Evolutionary conservation across 148 eudicot genomes (phyloP), one percentile per base, ranked within the genome.

Genomic region (Polygonum aviculare): DNA sequence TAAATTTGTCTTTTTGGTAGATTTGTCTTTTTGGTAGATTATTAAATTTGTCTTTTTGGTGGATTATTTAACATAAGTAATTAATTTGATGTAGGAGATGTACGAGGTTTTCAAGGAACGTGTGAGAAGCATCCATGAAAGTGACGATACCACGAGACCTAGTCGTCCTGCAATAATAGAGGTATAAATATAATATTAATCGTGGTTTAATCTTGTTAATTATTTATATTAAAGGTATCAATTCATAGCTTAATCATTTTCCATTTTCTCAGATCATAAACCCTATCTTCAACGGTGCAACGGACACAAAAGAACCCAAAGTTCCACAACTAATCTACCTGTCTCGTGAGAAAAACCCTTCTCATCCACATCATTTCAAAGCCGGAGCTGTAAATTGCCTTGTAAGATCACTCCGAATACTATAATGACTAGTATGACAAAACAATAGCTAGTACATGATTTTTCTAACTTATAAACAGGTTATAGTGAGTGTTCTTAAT

Each of bases 351-450:
- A 86, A 86, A 76, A 71, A 60, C 45, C 81, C 81, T 0, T 70
- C 79, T 72, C 81, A 75, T 26, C 79, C 77, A 12, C 87, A 81
- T 36, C 74, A 80, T 73, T 86, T 83, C 81, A 86, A 86, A 74
- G 86, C 88, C 12, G 88, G 88, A 75, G 86, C 88, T 26, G 78
- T 86, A 39, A 86, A 86, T 67, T 79, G 75, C 41, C 83, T 86
- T 2, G 88, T 86, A 83, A 35, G 79, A 45, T 12, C 10, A 26
- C 26, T 11, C 3, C 39, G 31, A 60, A 2, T 2, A 9, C 31
- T 11, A 4, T 3, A 54, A 54, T 40, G n/a, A n/a, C n/a, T 5
- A 49, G 14, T 36, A n/a, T 16, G 2, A 50, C 14, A 51, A 26
- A 3, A 60, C 12, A 35, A 22, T n/a, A 54, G n/a, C n/a, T n/a